Evolutionary conservation across 805 yeast species (phyloP).

Genomic region (Saturnispora saitoi): DNA sequence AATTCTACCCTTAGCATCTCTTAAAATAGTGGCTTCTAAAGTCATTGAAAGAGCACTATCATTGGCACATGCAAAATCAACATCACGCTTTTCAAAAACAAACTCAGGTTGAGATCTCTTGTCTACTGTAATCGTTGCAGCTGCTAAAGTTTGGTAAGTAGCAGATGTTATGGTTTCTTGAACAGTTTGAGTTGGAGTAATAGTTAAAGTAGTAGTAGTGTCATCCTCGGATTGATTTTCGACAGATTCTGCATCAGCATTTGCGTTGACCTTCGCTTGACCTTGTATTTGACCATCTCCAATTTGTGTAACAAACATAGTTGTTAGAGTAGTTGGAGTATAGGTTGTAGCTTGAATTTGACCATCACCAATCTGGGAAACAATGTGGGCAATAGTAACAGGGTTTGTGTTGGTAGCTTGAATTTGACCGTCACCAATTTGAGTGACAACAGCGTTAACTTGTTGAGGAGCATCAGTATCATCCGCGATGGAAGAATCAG

Average conservation of each 20-base stretch:
- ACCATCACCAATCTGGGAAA: constrained; percentile 43
- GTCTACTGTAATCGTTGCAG: constrained; percentile 20
- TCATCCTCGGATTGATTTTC: constrained; percentile 15
- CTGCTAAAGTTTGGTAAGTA: constrained; percentile 17
- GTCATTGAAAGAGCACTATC: constrained; percentile 47
- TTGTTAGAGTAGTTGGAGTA: constrained; percentile 19
- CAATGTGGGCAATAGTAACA: constrained; percentile 12
- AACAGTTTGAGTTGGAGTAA: constrained; percentile 24
- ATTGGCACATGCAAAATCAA: constrained; percentile 36
- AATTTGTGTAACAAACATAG: constrained; percentile 34
- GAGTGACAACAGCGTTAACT: constrained; percentile 27
- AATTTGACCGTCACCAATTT: constrained; percentile 41
- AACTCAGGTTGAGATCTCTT: constrained; percentile 17
- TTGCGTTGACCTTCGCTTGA: constrained; percentile 3
- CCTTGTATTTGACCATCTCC: constrained; percentile 38
- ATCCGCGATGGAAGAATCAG: constrained; percentile 16
- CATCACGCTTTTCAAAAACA: constrained; percentile 13
- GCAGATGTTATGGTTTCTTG: constrained; percentile 23
- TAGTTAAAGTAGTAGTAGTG: constrained; percentile 20
- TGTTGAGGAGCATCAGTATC: constrained; percentile 29
- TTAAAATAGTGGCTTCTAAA: constrained; percentile 42
- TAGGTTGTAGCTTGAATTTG: constrained; percentile 26
- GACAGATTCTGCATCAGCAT: too few species aligned
- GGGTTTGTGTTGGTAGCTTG: constrained; percentile 31
- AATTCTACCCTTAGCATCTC: constrained; percentile 55